Conservation (phyloP, 1,284 basidiomycete genomes). For the Ceratobasidium sp. region DNA sequence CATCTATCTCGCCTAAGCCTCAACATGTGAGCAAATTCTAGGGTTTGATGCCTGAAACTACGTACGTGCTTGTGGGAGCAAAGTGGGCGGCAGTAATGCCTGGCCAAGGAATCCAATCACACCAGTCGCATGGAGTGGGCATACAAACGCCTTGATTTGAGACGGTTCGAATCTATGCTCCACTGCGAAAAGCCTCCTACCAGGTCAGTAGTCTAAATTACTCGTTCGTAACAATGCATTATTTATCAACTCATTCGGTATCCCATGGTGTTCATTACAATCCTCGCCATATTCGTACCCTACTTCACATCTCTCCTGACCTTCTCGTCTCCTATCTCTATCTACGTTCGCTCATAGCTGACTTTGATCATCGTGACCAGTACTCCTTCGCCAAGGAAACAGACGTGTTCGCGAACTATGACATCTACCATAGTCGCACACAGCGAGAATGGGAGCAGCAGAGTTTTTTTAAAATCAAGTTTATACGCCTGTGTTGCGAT, state of each 20-base stretch:
- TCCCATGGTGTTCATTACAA: slow-evolving; percentile 3
- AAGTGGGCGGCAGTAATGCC: not conserved
- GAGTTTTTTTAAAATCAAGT: too few relatives aligned
- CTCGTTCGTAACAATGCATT: not conserved
- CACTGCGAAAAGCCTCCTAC: not conserved
- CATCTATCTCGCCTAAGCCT: not conserved
- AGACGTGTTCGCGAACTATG: not conserved
- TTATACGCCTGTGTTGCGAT: too few relatives aligned
- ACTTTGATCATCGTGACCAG: not conserved
- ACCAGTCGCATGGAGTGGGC: not conserved
- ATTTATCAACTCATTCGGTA: not conserved
- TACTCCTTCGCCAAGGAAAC: not conserved
- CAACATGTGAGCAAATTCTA: not conserved
- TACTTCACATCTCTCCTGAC: not conserved
- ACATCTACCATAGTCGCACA: slow-evolving; percentile 3
- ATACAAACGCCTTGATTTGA: not conserved
- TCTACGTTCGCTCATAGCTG: slow-evolving; percentile 1
- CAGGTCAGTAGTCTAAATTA: not conserved
- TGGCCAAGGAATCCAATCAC: not conserved
- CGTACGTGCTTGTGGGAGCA: not conserved
- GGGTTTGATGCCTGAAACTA: not conserved
- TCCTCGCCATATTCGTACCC: not conserved
- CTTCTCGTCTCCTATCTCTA: not conserved
- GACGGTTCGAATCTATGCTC: slow-evolving; percentile 1
- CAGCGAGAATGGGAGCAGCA: not conserved